Percentiles rank a stretch among this genome's conserved stretches.
These are phyloP conservation scores for Beta lomatogona DNA, from an alignment of 179 eudicot species.

Conservation along the genomic window DNA sequence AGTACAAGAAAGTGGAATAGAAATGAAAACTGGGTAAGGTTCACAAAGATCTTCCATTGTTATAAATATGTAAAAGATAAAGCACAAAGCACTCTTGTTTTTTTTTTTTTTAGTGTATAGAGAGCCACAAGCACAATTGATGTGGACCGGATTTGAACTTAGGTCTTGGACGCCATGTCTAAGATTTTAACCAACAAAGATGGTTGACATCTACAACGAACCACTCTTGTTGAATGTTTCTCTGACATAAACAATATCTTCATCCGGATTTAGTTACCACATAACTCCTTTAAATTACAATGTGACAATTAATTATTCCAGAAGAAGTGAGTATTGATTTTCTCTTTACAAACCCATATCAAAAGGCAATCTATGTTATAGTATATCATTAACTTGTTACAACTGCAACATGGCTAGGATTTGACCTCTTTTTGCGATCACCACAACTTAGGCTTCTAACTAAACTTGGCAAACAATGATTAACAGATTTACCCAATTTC, in stretches of 20 bases:
- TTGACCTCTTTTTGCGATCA: constrained; percentile 35
- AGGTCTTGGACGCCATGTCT: too few species aligned
- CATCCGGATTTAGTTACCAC: background rate
- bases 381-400: constrained; percentile 10
- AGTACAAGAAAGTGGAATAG: too few species aligned
- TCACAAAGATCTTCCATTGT: background rate
- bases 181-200: too few species aligned
- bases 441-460: constrained; percentile 37
- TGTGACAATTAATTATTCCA: background rate
- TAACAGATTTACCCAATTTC: constrained; percentile 5
- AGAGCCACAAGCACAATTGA: too few species aligned
- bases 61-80: background rate
- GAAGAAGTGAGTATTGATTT: background rate
- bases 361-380: background rate
- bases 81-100: too few species aligned
- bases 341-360: constrained; percentile 23
- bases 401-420: constrained; percentile 22
- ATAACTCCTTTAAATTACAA: background rate
- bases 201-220: background rate
- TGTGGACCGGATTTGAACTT: too few species aligned
- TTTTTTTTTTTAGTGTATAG: too few species aligned
- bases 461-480: constrained; percentile 41
- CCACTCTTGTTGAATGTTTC: background rate
- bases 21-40: too few species aligned
- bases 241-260: background rate